Evolutionary conservation across 805 yeast species (phyloP), one percentile per base, ranked within the genome.

Genomic region (Metschnikowia amazonensis): DNA sequence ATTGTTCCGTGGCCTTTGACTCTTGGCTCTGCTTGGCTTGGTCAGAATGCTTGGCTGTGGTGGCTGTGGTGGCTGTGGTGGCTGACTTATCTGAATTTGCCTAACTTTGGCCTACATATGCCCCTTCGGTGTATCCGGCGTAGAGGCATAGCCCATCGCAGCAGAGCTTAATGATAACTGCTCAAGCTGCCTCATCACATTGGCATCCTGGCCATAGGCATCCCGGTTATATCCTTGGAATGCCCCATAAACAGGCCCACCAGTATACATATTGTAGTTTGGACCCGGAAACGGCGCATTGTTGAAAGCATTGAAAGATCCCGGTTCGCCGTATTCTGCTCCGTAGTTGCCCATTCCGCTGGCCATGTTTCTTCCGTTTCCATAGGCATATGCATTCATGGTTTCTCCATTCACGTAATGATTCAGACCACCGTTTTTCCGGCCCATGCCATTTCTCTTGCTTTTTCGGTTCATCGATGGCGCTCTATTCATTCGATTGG

Each of bases 141-240:
- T 67, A 7, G 76, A 70, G 43, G 65, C 64, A 48, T 72, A 73
- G 2, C 76, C 77, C 62, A 72, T 53, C 4, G 77, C 76, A 2
- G 74, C 77, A 3, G 77, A 71, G 42, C 72, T 70, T 47, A 73
- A 59, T 3, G 76, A 70, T 30, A 73, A 57, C 48, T 70, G 75
- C 53, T 73, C 76, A 51, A 73, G 69, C 50, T 72, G 77, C 48
- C 68, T 70, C 74, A 72, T 68, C 8, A 71, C 69, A 13, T 62
- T 65, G 29, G 60, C 44, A 25, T 51, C 55, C 32, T 45, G 51
- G 7, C 17, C 21, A 9, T 42, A 44, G 8, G 41, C 46, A 13
- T 35, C 38, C 10, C 16, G 28, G 20, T 14, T 35, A 20, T 23
- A 35, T 10, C 28, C 38, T 10, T 18, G 41, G 25, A 18, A 37